Evolutionary conservation across 2,329 filamentous ascomycete genomes (phyloP).

Genomic region (Colletotrichum siamense): DNA sequence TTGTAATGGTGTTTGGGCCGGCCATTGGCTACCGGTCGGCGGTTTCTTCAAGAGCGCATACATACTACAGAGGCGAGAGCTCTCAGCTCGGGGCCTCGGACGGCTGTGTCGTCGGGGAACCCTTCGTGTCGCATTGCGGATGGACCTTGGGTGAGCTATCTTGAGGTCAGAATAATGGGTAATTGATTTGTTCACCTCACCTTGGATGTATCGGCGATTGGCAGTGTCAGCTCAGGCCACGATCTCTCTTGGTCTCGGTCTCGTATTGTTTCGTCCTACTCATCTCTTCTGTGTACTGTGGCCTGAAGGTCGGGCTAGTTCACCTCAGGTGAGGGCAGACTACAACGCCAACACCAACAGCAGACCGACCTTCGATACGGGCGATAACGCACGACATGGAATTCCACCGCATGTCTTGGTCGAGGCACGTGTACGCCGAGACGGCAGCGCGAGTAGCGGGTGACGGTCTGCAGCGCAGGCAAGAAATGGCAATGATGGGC

Average conservation of each 20-base stretch:
- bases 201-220: neutral
- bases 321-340: neutral
- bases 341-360: neutral
- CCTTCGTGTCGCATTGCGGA: neutral
- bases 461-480: neutral
- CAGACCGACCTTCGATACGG: neutral
- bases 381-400: neutral
- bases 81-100: neutral
- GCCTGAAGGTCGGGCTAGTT: neutral
- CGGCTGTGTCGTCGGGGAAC: neutral
- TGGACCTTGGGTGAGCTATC: neutral
- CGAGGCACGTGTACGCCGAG: neutral
- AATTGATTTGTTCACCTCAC: neutral
- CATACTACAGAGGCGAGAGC: neutral
- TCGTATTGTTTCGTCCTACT: neutral
- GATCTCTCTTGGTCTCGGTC: neutral
- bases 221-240: neutral
- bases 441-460: neutral
- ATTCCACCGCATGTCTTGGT: slow-evolving; percentile 3
- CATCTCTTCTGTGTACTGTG: neutral
- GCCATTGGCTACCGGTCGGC: neutral
- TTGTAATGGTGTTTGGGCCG: neutral
- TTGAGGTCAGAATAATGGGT: neutral
- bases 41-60: neutral
- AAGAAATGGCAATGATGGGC: slow-evolving; percentile 17